Percentiles rank a stretch among this genome's conserved stretches.
phyloP scores from a whole-genome alignment of 225 moss, liverwort and hornwort species.

The Sphagnum tenellum region DNA sequence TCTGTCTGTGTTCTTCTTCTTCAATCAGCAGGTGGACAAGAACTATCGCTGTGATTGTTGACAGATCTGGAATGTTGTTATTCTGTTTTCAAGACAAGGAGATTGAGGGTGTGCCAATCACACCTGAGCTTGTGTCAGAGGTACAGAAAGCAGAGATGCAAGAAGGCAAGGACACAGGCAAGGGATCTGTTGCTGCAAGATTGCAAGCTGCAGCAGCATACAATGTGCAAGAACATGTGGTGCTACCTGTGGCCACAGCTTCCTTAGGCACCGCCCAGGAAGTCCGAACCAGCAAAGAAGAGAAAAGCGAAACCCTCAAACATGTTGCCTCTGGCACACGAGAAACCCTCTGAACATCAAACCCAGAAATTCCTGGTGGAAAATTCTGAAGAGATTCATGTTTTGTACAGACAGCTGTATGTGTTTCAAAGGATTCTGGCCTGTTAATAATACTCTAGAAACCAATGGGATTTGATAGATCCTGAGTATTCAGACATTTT shows the following conservation, averaged over 20 bases:
- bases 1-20: too few relatives aligned
- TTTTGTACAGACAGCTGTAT: too few relatives aligned
- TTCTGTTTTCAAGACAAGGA: constrained; percentile 9
- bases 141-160: constrained; percentile 14
- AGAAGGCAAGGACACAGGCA: constrained; percentile 20
- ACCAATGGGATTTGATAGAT: too few relatives aligned
- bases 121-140: constrained; percentile 13
- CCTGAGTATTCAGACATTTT: too few relatives aligned
- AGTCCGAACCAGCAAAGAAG: neutral
- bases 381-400: too few relatives aligned
- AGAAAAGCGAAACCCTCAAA: neutral
- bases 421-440: too few relatives aligned
- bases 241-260: constrained; percentile 11
- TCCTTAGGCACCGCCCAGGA: constrained; percentile 5
- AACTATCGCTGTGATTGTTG: too few relatives aligned
- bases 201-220: constrained; percentile 19
- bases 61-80: too few relatives aligned
- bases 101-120: constrained; percentile 15
- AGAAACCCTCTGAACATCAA: too few relatives aligned
- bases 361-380: too few relatives aligned
- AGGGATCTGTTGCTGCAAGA: constrained; percentile 18
- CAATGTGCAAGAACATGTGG: constrained; percentile 23
- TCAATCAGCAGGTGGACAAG: too few relatives aligned
- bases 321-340: neutral
- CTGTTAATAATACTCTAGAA: too few relatives aligned